Evolutionary conservation across 2,329 filamentous ascomycete genomes (phyloP).

Genomic region (Paramyrothecium roridum): DNA sequence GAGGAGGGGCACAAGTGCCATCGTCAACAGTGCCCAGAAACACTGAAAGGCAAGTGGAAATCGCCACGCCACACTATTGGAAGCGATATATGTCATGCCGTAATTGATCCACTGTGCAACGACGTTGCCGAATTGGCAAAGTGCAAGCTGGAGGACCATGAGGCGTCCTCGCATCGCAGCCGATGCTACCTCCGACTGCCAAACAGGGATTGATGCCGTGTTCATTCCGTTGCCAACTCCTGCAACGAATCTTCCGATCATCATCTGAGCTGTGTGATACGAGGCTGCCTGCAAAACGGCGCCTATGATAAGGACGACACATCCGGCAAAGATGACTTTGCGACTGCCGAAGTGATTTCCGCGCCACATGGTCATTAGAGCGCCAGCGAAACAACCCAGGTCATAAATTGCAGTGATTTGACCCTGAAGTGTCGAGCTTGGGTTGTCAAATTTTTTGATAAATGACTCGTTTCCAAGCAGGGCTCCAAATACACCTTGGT

Average conservation of each 20-base stretch:
- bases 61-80: neutral
- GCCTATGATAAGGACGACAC: conserved; percentile 35
- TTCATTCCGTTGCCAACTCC: conserved; percentile 45
- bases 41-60: neutral
- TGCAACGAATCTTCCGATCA: conserved; percentile 39
- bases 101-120: too few species aligned
- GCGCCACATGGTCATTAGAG: too few species aligned
- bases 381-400: too few species aligned
- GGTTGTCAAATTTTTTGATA: too few species aligned
- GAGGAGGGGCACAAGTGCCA: neutral
- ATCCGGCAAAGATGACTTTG: too few species aligned
- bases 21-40: neutral
- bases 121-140: too few species aligned
- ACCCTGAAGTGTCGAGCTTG: too few species aligned
- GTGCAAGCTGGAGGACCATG: neutral
- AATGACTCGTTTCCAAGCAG: too few species aligned
- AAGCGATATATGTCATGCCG: neutral
- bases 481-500: too few species aligned
- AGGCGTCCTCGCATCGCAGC: conserved; percentile 32
- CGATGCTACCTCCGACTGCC: conserved; percentile 39
- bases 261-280: conserved; percentile 35
- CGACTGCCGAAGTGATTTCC: too few species aligned
- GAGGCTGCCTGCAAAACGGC: conserved; percentile 37
- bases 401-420: too few species aligned
- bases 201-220: conserved; percentile 43